These are phyloP conservation scores for Yarrowia yakushimensis DNA, from an alignment of 805 yeast species.

Conservation along the genomic window DNA sequence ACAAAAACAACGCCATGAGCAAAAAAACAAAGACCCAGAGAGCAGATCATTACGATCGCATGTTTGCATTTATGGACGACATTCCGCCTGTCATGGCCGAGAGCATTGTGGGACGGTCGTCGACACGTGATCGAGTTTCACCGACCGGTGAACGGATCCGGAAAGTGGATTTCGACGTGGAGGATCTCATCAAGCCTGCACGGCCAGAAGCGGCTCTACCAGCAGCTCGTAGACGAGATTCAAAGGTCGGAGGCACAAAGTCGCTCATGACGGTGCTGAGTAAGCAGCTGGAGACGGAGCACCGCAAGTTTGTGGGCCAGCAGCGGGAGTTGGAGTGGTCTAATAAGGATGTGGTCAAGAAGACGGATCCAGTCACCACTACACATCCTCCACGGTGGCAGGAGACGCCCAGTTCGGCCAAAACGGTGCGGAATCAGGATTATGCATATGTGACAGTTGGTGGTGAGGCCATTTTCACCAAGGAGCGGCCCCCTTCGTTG, in stretches of 20 bases:
- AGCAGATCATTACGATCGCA: constrained; percentile 4
- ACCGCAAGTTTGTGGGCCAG: neutral
- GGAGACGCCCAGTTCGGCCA: neutral
- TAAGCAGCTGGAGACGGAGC: constrained; percentile 26
- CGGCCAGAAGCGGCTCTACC: neutral
- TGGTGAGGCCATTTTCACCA: constrained; percentile 29
- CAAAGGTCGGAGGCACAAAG: neutral
- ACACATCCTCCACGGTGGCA: neutral
- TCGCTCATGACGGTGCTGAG: constrained; percentile 28
- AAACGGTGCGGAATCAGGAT: constrained; percentile 22
- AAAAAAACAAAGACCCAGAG: neutral
- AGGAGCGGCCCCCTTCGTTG: constrained; percentile 28
- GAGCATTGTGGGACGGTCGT: constrained; percentile 11
- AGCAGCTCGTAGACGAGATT: neutral
- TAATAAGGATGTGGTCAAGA: neutral
- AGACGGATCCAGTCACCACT: neutral
- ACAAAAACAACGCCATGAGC: neutral
- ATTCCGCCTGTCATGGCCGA: constrained; percentile 6
- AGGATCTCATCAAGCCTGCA: constrained; percentile 3
- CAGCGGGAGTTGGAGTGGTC: constrained; percentile 17
- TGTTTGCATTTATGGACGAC: constrained; percentile 16
- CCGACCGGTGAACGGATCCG: constrained; percentile 6
- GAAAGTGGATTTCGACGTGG: constrained; percentile 16
- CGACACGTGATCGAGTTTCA: constrained; percentile 12
- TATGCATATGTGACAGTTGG: constrained; percentile 32